Evolutionary conservation across 2,329 filamentous ascomycete genomes (phyloP).

Genomic region (Lachnellula arida): DNA sequence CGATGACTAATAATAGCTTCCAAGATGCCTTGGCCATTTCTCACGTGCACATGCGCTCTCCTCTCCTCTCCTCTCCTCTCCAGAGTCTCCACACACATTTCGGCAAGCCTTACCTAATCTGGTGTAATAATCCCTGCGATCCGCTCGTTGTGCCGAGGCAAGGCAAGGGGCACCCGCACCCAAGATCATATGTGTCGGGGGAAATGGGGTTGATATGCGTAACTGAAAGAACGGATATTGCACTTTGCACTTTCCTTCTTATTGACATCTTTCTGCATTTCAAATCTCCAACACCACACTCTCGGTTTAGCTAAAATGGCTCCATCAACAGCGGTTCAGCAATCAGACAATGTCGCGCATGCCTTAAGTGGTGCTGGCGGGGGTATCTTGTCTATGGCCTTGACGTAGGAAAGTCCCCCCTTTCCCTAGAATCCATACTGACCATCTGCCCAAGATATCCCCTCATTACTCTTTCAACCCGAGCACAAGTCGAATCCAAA

Average conservation of each 20-base stretch:
- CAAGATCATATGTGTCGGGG: constrained; percentile 1
- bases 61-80: no score
- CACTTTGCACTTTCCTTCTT: constrained; percentile 1
- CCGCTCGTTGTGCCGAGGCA: no score
- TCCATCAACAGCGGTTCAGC: constrained; percentile 38
- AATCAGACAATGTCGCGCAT: constrained; percentile 96
- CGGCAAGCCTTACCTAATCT: no score
- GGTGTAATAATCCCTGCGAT: no score
- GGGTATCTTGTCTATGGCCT: constrained; percentile 88
- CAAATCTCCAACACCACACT: background rate
- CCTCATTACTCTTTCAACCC: constrained; percentile 93
- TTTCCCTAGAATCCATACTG: constrained; percentile 8
- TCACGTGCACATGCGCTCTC: background rate
- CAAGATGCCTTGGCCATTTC: background rate
- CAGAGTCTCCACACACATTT: background rate
- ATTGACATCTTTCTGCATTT: background rate
- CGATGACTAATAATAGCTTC: background rate
- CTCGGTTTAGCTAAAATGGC: constrained; percentile 16
- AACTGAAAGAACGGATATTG: constrained; percentile 4
- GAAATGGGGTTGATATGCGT: constrained; percentile 15
- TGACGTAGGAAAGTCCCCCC: constrained; percentile 60
- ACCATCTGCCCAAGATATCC: constrained; percentile 63
- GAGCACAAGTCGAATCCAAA: constrained; percentile 95
- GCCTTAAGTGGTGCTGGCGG: constrained; percentile 90
- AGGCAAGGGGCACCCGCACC: no score